Evolutionary conservation across 441 rosid genomes (phyloP).

Genomic region (Cnidoscolus chayamansa): DNA sequence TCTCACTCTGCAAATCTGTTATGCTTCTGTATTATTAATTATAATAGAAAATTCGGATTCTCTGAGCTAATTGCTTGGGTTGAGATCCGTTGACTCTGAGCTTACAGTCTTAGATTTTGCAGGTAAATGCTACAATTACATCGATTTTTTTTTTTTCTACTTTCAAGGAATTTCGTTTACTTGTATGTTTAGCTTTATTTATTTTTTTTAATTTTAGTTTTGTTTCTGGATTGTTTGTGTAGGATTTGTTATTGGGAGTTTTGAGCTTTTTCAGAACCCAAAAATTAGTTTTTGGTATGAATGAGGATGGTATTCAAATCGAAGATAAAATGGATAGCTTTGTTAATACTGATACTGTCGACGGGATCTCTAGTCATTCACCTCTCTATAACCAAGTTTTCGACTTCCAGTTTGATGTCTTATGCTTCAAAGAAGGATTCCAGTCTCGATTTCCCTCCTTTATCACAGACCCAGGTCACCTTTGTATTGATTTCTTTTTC

Average conservation of each 20-base stretch:
- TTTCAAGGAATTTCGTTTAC: neutral
- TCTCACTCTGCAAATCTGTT: too few relatives aligned
- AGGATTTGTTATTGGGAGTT: slow-evolving; percentile 31
- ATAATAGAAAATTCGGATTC: too few relatives aligned
- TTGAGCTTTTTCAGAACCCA: slow-evolving; percentile 9
- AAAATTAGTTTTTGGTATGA: slow-evolving; percentile 23
- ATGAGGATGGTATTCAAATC: slow-evolving; percentile 60
- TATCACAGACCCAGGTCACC: slow-evolving; percentile 43
- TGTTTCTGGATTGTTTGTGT: slow-evolving; percentile 26
- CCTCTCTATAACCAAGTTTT: slow-evolving; percentile 75
- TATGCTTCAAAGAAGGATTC: slow-evolving; percentile 49
- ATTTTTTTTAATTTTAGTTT: neutral
- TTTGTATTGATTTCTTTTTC: slow-evolving; percentile 16
- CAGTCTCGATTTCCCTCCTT: slow-evolving; percentile 49
- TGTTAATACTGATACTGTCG: slow-evolving; percentile 66
- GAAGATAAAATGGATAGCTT: slow-evolving; percentile 84
- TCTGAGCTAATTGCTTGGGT: too few relatives aligned
- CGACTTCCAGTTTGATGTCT: slow-evolving; percentile 48
- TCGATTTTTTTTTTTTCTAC: neutral
- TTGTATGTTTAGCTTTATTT: neutral
- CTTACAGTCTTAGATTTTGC: neutral
- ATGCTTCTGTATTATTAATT: too few relatives aligned
- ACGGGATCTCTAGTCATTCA: slow-evolving; percentile 74
- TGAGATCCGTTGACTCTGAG: slow-evolving; percentile 9
- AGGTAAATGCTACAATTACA: neutral